phyloP scores from a whole-genome alignment of 805 yeast genomes.

The Candida nemodendra region DNA sequence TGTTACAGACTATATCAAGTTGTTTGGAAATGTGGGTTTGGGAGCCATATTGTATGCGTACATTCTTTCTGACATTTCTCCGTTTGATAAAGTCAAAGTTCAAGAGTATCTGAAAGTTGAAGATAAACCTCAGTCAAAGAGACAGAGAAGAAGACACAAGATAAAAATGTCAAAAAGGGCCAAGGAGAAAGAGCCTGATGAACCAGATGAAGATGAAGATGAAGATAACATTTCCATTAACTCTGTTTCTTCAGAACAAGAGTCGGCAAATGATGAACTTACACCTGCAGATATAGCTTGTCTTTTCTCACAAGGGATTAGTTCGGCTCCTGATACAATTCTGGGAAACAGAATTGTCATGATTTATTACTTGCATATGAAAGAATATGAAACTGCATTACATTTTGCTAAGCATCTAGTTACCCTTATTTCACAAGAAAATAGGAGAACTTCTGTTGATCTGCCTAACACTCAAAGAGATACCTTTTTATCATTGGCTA shows the following conservation, averaged over 20 bases:
- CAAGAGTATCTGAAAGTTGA: conserved; percentile 22
- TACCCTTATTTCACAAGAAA: conserved; percentile 47
- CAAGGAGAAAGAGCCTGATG: conserved; percentile 15
- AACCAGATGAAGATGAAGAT: conserved; percentile 26
- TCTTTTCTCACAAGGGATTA: conserved; percentile 39
- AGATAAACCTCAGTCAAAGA: conserved; percentile 11
- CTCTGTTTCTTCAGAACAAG: conserved; percentile 13
- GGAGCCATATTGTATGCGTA: conserved; percentile 59
- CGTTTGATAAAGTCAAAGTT: conserved; percentile 43
- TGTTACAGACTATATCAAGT: conserved; percentile 49
- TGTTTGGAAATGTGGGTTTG: conserved; percentile 61
- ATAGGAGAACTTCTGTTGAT: conserved; percentile 44
- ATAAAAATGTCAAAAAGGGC: conserved; percentile 8
- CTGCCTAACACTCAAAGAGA: conserved; percentile 55
- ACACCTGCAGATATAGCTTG: conserved; percentile 39
- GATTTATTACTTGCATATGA: conserved; percentile 54
- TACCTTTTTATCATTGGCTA: conserved; percentile 65
- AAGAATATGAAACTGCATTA: conserved; percentile 64
- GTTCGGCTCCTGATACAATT: conserved; percentile 39
- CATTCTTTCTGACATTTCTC: conserved; percentile 65
- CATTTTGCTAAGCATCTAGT: conserved; percentile 62
- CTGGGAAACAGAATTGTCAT: conserved; percentile 67
- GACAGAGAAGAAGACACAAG: conserved; percentile 16
- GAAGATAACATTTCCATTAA: conserved; percentile 13
- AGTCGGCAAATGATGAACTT: conserved; percentile 13